Percentiles rank a stretch among this genome's conserved stretches.
phyloP scores from a whole-genome alignment of 257 asterid genomes.

The Vinca minor region DNA sequence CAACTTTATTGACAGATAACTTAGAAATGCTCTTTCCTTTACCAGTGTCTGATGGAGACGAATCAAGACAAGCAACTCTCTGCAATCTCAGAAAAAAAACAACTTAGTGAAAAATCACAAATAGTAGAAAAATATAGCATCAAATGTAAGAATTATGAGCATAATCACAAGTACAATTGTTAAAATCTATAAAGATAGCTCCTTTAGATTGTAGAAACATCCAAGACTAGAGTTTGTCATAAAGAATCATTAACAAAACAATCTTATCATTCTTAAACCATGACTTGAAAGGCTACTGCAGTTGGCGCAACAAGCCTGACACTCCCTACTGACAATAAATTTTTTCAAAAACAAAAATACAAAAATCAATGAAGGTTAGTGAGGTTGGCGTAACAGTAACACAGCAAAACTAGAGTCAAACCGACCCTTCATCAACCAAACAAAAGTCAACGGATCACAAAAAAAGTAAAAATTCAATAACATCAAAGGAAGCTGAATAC shows the following conservation, averaged over 20 bases:
- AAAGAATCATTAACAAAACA: no score
- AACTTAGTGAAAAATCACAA: background rate
- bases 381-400: background rate
- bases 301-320: no score
- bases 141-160: background rate
- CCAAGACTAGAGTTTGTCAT: no score
- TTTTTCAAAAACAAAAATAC: no score
- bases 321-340: no score
- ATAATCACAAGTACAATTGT: background rate
- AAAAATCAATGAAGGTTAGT: background rate
- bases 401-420: background rate
- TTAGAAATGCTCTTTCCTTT: constrained; percentile 56
- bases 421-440: background rate
- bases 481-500: background rate
- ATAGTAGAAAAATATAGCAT: no score
- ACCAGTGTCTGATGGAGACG: constrained; percentile 58
- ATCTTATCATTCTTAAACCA: no score
- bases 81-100: constrained; percentile 21
- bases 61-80: constrained; percentile 41
- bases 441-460: background rate
- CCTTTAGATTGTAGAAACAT: background rate
- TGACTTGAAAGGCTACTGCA: no score
- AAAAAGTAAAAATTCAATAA: background rate
- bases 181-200: background rate
- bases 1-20: constrained; percentile 37